Conservation (phyloP, 805 yeast species). For the Zygosaccharomyces pseudorouxii region DNA sequence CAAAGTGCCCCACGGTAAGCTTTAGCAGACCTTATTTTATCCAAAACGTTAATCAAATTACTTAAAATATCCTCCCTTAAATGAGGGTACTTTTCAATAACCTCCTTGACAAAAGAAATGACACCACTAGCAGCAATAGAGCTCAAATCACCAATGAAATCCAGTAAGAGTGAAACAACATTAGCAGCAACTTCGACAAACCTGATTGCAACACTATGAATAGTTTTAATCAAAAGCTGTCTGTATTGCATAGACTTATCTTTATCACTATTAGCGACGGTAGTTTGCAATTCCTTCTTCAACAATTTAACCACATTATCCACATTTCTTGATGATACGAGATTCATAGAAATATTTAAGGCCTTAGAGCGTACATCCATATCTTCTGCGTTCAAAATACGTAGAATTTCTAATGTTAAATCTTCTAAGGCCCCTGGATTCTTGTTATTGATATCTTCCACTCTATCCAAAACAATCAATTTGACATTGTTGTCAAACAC, state of each 20-base stretch:
- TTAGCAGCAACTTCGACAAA: conserved; percentile 88
- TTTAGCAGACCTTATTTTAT: conserved; percentile 73
- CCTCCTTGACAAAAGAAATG: conserved; percentile 87
- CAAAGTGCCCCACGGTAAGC: conserved; percentile 92
- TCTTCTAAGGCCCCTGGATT: conserved; percentile 84
- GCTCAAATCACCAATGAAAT: conserved; percentile 78
- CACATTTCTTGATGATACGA: conserved; percentile 82
- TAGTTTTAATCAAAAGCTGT: conserved; percentile 79
- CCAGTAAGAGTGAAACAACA: conserved; percentile 84
- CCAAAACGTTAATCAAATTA: conserved; percentile 59
- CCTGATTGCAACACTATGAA: conserved; percentile 81
- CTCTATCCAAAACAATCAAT: conserved; percentile 82
- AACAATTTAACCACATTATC: conserved; percentile 89
- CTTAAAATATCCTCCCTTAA: conserved; percentile 60
- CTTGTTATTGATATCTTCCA: conserved; percentile 64
- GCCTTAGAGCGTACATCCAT: conserved; percentile 88
- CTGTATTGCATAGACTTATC: conserved; percentile 85
- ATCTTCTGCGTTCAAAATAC: conserved; percentile 84
- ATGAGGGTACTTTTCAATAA: conserved; percentile 84
- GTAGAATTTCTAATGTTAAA: conserved; percentile 75
- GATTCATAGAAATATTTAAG: conserved; percentile 71
- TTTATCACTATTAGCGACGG: conserved; percentile 59
- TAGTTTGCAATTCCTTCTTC: conserved; percentile 81
- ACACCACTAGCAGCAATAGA: conserved; percentile 86
- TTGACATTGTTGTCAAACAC: conserved; percentile 96